These are phyloP conservation scores for Xylaria grammica DNA, from an alignment of 495 filamentous ascomycete genomes.

Conservation along the genomic window DNA sequence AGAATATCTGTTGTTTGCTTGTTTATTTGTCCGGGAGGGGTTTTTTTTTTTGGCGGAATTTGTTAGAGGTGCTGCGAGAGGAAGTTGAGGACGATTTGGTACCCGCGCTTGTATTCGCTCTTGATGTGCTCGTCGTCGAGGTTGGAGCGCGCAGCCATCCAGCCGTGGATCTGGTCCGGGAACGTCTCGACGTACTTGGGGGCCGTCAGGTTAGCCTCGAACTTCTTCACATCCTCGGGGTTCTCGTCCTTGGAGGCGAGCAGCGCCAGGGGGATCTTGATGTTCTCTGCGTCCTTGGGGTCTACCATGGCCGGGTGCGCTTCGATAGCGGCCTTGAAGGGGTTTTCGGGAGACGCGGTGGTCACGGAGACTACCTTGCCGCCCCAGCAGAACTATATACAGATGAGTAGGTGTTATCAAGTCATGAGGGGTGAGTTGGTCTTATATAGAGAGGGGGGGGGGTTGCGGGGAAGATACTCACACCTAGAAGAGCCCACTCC, in stretches of 20 bases:
- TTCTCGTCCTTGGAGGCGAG: constrained; percentile 73
- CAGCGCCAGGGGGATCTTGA: constrained; percentile 68
- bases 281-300: constrained; percentile 69
- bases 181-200: constrained; percentile 83
- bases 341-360: constrained; percentile 62
- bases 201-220: constrained; percentile 67
- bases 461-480: too few relatives aligned
- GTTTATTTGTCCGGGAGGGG: too few relatives aligned
- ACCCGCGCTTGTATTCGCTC: constrained; percentile 80
- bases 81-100: constrained; percentile 74
- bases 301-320: constrained; percentile 91
- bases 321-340: constrained; percentile 72
- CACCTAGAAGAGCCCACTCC: constrained; percentile 84
- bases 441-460: too few relatives aligned
- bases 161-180: constrained; percentile 82
- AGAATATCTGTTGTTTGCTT: too few relatives aligned
- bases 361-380: constrained; percentile 70
- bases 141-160: constrained; percentile 82
- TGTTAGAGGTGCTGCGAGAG: constrained; percentile 73
- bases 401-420: too few relatives aligned
- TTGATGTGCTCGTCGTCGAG: constrained; percentile 69
- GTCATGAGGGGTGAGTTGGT: too few relatives aligned
- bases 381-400: constrained; percentile 85
- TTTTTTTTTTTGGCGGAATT: too few relatives aligned
- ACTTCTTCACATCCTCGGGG: constrained; percentile 70